Evolutionary conservation across 306 rosid genomes (phyloP), one percentile per base, ranked within the genome.

Genomic region (Senna siamea): DNA sequence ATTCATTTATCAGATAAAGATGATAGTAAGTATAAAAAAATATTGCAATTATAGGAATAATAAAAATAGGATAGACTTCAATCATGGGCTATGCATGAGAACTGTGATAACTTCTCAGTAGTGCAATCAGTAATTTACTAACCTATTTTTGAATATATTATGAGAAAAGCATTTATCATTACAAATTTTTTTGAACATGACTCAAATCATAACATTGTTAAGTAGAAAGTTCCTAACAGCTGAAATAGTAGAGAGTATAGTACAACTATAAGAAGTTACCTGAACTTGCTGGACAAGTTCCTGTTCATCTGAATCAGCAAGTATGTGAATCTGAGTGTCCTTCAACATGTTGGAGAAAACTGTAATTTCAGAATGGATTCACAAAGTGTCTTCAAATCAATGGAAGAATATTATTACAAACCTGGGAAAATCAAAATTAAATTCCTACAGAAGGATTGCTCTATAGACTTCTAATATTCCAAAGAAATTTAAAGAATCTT

Each of bases 291-390:
- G 99, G 65, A 94, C 99, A 80, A 83, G 88, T 87, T 94, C 97
- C 78, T 87, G 97, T 70, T 88, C 99, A 79, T 94, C 99, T 30
- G 97, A 87, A 85, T 94, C 99, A 54, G 97, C 99, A 78, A 94
- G 85, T 37, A 79, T 41, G 72, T 89, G 97, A 87, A 94, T 88
- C 80, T 94, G 96, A 76, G 91, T 82, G 81, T 92, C 96, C 95
- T 89, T 92, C 96, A 94, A 72, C 73, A 94, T 78, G 90, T 89
- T 94, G 92, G 99, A 91, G 95, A 94, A 94, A 88, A 88, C 97
- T 94, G 96, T 75, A 76, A 89, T 82, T 80, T 83, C 79, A 74
- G 83, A 70, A 87, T 69, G 46, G 74, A 52, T 80, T 77, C 76
- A 89, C 78, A 87, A 85, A 85, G 75, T 53, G 81, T 78, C 75